Conservation (phyloP, 352 stramenopile genomes). For the Phytophthora boehmeriae region DNA sequence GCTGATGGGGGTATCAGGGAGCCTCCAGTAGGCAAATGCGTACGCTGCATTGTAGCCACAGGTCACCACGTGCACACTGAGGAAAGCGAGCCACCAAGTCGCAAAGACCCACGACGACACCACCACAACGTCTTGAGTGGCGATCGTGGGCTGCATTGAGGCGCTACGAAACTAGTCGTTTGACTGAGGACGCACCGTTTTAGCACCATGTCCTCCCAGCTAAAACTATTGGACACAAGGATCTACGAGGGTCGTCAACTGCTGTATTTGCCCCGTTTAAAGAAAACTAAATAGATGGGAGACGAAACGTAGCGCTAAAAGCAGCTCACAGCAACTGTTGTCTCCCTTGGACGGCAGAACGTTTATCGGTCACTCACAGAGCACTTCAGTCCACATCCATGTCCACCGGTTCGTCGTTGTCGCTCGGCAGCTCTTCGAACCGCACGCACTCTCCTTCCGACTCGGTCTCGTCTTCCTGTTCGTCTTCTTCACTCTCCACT, state of each 20-base stretch:
- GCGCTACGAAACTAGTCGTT: too few species aligned
- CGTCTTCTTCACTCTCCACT: constrained; percentile 53
- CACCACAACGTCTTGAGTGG: not conserved
- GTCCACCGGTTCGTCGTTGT: constrained; percentile 74
- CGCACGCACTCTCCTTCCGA: constrained; percentile 51
- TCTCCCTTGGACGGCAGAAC: constrained; percentile 6
- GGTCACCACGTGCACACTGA: constrained; percentile 11
- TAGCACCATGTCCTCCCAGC: too few species aligned
- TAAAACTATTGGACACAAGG: too few species aligned
- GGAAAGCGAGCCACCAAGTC: constrained; percentile 10
- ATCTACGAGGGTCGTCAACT: not conserved
- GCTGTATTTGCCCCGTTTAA: not conserved
- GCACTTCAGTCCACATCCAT: constrained; percentile 75
- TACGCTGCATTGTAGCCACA: constrained; percentile 9
- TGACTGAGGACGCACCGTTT: too few species aligned
- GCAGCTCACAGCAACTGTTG: not conserved
- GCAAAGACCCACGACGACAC: not conserved
- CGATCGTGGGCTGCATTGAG: too few species aligned
- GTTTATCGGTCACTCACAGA: not conserved
- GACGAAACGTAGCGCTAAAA: constrained; percentile 2
- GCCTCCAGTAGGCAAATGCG: constrained; percentile 4
- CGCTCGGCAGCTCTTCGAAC: constrained; percentile 73
- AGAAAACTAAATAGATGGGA: constrained; percentile 3
- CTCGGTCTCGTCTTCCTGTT: constrained; percentile 12
- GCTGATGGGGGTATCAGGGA: not conserved